Percentiles rank a stretch among this genome's conserved stretches.
Conservation (phyloP, 306 rosid species). For the Gynostemma pentaphyllum region DNA sequence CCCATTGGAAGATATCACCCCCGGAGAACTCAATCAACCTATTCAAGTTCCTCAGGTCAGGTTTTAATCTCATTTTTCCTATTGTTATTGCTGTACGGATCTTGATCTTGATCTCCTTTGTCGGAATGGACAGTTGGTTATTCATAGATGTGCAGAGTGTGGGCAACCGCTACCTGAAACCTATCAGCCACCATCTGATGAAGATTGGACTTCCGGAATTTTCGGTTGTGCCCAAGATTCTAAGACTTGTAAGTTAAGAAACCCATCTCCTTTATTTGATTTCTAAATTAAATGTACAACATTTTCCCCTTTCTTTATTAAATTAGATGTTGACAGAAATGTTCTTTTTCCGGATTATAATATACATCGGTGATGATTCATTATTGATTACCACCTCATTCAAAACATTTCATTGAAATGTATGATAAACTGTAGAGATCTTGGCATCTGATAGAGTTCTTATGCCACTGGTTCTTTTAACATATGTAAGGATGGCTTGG, state of each 20-base stretch:
- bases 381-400: too few species aligned
- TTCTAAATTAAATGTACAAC: background rate
- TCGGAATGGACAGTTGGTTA: conserved; percentile 42
- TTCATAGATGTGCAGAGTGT: conserved; percentile 70
- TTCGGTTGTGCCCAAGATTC: conserved; percentile 72
- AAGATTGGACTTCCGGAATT: conserved; percentile 88
- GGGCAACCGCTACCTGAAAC: conserved; percentile 93
- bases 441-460: too few species aligned
- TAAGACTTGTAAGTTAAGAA: conserved; percentile 43
- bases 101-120: too few species aligned
- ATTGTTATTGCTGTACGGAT: background rate
- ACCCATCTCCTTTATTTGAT: background rate
- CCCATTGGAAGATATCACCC: conserved; percentile 61
- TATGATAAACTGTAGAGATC: too few species aligned
- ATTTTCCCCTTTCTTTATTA: too few species aligned
- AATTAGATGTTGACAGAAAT: too few species aligned
- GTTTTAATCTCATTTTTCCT: background rate
- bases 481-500: too few species aligned
- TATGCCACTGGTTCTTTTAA: too few species aligned
- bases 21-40: conserved; percentile 97
- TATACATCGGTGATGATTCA: too few species aligned
- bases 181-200: conserved; percentile 82
- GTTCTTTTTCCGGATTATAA: too few species aligned
- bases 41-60: conserved; percentile 84
- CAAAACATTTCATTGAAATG: too few species aligned